Evolutionary conservation across 2,329 filamentous ascomycete species (phyloP).

Genomic region (Pestalotiopsis sp.): DNA sequence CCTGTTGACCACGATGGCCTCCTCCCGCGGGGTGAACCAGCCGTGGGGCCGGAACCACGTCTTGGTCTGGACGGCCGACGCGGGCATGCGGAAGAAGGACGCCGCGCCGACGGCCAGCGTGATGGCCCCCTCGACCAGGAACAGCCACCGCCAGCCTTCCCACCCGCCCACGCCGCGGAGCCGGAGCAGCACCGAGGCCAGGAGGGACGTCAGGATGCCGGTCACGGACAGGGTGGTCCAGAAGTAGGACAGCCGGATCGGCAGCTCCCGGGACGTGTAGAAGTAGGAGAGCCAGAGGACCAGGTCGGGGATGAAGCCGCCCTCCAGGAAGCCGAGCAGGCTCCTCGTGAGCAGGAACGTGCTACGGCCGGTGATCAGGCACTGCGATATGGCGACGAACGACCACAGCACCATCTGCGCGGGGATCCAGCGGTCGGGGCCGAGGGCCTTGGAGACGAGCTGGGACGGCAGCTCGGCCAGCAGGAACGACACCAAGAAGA

Average conservation of each 20-base stretch:
- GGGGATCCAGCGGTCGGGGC: constrained; percentile 35
- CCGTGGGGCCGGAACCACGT: constrained; percentile 51
- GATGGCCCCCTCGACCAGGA: constrained; percentile 59
- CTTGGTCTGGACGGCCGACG: constrained; percentile 49
- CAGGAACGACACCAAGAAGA: constrained; percentile 58
- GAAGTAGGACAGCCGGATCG: constrained; percentile 41
- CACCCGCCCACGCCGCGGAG: constrained; percentile 39
- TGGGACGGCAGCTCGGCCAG: constrained; percentile 64
- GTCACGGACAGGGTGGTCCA: constrained; percentile 39
- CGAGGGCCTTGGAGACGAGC: constrained; percentile 56
- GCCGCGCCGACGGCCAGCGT: constrained; percentile 49
- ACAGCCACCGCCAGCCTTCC: constrained; percentile 50
- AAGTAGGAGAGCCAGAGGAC: constrained; percentile 37
- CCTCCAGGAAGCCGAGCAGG: constrained; percentile 25
- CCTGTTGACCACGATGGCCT: constrained; percentile 61
- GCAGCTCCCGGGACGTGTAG: constrained; percentile 38
- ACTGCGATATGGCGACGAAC: constrained; percentile 31
- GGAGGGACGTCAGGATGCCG: constrained; percentile 35
- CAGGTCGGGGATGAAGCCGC: constrained; percentile 37
- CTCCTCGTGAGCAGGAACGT: constrained; percentile 18
- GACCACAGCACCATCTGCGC: constrained; percentile 35
- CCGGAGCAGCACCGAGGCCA: constrained; percentile 39
- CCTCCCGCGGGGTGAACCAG: constrained; percentile 63
- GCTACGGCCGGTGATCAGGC: constrained; percentile 23
- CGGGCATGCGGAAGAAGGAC: constrained; percentile 57